Base-by-base conservation (phyloP, 495 filamentous ascomycete genomes). In the Parmelia sp. region DNA sequence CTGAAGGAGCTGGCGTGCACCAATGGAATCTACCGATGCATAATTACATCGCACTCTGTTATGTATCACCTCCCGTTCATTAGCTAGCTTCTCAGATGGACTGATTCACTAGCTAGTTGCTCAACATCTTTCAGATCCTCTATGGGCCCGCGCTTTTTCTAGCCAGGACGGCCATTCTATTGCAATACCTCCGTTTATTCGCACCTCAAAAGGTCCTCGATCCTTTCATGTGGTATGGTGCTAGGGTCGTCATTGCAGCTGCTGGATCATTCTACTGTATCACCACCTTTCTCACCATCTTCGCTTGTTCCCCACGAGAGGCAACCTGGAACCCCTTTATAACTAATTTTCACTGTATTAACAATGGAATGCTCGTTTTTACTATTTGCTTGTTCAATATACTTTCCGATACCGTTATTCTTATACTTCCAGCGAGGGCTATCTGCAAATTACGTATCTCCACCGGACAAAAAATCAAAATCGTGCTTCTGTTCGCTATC, bases 401-500 rank as follows among this genome's bases (percentile, higher is more conserved):
- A 1, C 7, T 49, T 49, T 49, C 45, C 25, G 45, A 49, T 11
- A 49, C 25, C 6, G 10, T 27, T 10, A 49, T 58, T 6, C 33
- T 58, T 31, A 37, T 36, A n/a, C 33, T 36, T 39, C 57, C 57
- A 39, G 14, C 19, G 14, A 58, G 57, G 57, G 57, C 57, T 12
- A 33, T 58, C 57, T 58, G 57, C 14, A 58, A 58, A 33, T 39
- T 58, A 33, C 33, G 33, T n/a, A 58, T 58, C 15, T 17, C 31
- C 8, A 23, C 7, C 31, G 39, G 33, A n/a, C 37, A 58, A 21
- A 58, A 58, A 17, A 2, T 58, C 25, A 25, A 9, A 58, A 58
- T 58, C 31, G 15, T 58, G 57, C 57, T 58, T n/a, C 33, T 58
- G 33, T 58, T 58, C 57, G 57, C 57, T 29, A 58, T 58, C 39